These are phyloP conservation scores for Brassica nigra DNA, from an alignment of 345 rosid genomes.

Conservation along the genomic window DNA sequence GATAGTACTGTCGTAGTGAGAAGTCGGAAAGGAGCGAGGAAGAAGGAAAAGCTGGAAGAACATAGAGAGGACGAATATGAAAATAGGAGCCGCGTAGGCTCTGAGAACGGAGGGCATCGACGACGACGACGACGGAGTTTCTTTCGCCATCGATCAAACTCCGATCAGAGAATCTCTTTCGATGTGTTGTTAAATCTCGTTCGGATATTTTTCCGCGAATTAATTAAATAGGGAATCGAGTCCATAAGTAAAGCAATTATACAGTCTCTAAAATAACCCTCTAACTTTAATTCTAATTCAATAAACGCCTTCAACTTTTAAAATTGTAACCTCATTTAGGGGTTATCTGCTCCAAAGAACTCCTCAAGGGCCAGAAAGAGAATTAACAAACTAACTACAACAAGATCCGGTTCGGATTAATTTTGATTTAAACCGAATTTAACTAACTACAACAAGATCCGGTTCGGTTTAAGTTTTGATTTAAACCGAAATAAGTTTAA, in stretches of 20 bases:
- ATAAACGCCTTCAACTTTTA: background rate
- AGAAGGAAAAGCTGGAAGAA: slow-evolving; percentile 77
- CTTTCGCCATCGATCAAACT: slow-evolving; percentile 45
- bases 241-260: background rate
- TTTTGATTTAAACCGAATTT: background rate
- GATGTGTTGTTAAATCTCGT: background rate
- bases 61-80: slow-evolving; percentile 60
- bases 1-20: slow-evolving; percentile 76
- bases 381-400: too few relatives aligned
- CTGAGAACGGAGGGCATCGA: slow-evolving; percentile 43
- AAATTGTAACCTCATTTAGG: background rate
- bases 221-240: slow-evolving; percentile 3
- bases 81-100: slow-evolving; percentile 64
- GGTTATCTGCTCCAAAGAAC: background rate
- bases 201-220: slow-evolving; percentile 3
- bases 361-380: background rate
- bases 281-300: background rate
- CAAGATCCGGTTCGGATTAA: background rate
- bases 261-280: background rate
- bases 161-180: slow-evolving; percentile 22
- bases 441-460: background rate
- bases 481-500: background rate
- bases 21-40: slow-evolving; percentile 73
- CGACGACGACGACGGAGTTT: slow-evolving; percentile 29
- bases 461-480: background rate